These are phyloP conservation scores for Vitis amurensis DNA, from an alignment of 164 flowering plant species.

Conservation along the genomic window DNA sequence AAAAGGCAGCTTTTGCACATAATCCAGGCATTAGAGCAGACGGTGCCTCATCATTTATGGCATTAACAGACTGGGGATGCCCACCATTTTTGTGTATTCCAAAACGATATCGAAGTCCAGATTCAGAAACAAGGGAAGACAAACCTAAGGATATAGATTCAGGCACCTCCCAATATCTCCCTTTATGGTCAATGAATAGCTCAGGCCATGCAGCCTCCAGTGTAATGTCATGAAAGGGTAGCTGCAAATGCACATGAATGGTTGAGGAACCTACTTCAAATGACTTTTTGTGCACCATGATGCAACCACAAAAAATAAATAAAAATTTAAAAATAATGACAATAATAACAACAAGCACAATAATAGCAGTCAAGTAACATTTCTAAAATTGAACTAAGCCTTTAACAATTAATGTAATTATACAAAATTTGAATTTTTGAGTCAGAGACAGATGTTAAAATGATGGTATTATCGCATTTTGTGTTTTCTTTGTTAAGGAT, in stretches of 20 bases:
- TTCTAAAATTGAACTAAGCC: too few species aligned
- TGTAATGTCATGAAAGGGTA: conserved; percentile 72
- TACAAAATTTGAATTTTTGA: too few species aligned
- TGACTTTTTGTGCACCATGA: too few species aligned
- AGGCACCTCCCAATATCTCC: conserved; percentile 87
- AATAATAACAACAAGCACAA: too few species aligned
- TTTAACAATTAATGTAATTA: too few species aligned
- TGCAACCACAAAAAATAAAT: too few species aligned
- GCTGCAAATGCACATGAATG: conserved; percentile 44
- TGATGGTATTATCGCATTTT: too few species aligned
- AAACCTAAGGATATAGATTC: conserved; percentile 69
- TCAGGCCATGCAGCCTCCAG: conserved; percentile 93
- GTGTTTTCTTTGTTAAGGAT: too few species aligned
- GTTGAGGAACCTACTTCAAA: neutral
- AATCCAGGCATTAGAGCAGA: conserved; percentile 69
- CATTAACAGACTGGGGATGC: conserved; percentile 44
- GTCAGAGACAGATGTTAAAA: too few species aligned
- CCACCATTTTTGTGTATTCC: conserved; percentile 77
- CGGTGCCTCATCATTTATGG: conserved; percentile 45
- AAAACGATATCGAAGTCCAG: conserved; percentile 72
- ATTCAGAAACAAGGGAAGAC: conserved; percentile 55
- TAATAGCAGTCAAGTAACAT: too few species aligned
- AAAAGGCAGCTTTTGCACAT: conserved; percentile 78
- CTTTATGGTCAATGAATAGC: conserved; percentile 71
- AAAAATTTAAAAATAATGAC: too few species aligned